A percentile compares a stretch with the other conserved stretches of the same genome.
phyloP scores from a whole-genome alignment of 352 stramenopile species.

The Pythium grandisporangium region DNA sequence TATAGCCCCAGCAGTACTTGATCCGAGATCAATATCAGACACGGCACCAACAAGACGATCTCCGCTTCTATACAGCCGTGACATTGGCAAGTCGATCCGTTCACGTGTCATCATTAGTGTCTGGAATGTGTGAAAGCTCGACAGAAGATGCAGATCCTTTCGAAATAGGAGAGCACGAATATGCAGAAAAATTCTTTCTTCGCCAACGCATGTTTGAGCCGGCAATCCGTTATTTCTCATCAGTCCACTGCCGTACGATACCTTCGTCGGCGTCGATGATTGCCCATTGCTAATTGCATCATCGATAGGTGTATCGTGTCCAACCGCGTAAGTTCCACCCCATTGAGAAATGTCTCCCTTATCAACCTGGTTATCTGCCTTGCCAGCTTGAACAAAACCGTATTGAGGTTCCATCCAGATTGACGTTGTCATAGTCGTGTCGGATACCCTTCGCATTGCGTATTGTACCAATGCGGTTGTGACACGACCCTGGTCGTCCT shows the following conservation, averaged over 20 bases:
- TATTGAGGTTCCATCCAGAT: slow-evolving; percentile 87
- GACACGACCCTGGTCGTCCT: slow-evolving; percentile 61
- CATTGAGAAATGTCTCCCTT: slow-evolving; percentile 55
- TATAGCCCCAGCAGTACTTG: slow-evolving; percentile 28
- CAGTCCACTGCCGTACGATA: too few relatives aligned
- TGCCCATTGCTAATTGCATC: slow-evolving; percentile 22
- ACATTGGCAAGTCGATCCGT: slow-evolving; percentile 27
- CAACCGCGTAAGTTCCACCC: slow-evolving; percentile 58
- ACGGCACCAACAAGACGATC: slow-evolving; percentile 30
- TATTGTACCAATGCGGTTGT: slow-evolving; percentile 80
- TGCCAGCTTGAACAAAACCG: slow-evolving; percentile 58
- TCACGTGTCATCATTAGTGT: slow-evolving; percentile 52
- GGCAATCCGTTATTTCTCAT: too few relatives aligned
- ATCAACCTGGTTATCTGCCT: slow-evolving; percentile 23
- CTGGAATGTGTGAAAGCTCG: slow-evolving; percentile 78
- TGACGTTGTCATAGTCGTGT: slow-evolving; percentile 75
- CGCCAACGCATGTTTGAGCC: too few relatives aligned
- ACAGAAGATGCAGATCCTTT: slow-evolving; percentile 71
- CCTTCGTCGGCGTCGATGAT: too few relatives aligned
- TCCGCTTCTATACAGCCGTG: slow-evolving; percentile 22
- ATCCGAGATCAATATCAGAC: neutral
- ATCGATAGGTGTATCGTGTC: slow-evolving; percentile 52
- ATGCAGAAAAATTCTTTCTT: too few relatives aligned
- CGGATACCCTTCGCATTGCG: slow-evolving; percentile 55
- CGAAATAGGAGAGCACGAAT: too few relatives aligned